These are phyloP conservation scores for Aspergillus melleus DNA, from an alignment of 2,329 filamentous ascomycete species.

Conservation along the genomic window DNA sequence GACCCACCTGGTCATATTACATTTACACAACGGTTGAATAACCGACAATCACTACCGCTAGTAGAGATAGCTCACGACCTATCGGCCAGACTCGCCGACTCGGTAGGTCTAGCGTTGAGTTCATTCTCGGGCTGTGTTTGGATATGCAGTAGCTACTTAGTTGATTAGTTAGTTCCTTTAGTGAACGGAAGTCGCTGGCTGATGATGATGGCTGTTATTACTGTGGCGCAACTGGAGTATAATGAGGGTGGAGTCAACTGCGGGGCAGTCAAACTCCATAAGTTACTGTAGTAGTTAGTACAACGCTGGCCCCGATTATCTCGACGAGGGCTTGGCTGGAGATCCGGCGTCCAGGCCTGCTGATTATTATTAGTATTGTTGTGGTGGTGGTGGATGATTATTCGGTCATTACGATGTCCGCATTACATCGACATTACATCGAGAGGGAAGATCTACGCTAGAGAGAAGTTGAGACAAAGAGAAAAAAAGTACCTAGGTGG, in stretches of 20 bases:
- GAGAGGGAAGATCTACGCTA: not conserved
- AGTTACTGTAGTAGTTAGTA: not conserved
- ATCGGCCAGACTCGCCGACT: constrained; percentile 4
- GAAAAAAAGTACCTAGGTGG: not conserved
- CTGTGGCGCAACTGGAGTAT: not conserved
- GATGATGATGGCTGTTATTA: constrained; percentile 1
- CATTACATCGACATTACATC: constrained; percentile 8
- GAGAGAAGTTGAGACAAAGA: not conserved
- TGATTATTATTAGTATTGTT: not conserved
- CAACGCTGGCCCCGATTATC: not conserved
- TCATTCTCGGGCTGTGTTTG: not conserved
- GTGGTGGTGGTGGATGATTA: not conserved
- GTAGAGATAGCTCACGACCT: not conserved
- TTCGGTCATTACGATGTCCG: not conserved
- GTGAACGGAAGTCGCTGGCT: not conserved
- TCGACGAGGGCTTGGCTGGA: not conserved
- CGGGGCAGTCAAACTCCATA: constrained; percentile 6
- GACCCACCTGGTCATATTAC: constrained; percentile 1
- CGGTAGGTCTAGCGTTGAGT: not conserved
- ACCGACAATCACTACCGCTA: not conserved
- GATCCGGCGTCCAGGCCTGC: not conserved
- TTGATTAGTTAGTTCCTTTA: too few species aligned
- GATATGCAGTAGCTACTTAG: not conserved
- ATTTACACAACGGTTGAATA: constrained; percentile 2
- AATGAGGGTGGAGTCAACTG: constrained; percentile 7